Base-by-base conservation (phyloP, 2,329 filamentous ascomycete genomes). In the Hypoxylon sp. region DNA sequence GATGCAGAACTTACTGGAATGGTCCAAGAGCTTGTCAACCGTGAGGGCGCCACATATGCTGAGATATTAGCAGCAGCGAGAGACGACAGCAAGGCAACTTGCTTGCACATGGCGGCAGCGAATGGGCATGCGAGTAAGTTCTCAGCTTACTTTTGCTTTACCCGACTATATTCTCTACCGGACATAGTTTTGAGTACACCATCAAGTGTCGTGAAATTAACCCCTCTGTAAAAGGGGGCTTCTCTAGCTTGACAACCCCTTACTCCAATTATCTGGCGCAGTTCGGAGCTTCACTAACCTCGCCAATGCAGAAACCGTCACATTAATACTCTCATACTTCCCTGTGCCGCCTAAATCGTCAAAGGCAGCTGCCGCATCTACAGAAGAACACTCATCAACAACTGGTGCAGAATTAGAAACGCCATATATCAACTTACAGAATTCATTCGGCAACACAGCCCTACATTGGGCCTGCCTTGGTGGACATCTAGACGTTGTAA, bases 391-490 rank as follows among this genome's bases (percentile, higher is more conserved):
- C 80, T 51, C 79, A 9, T 19, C 55, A 72, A 19, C 72, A 79
- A 64, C 78, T 29, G 67, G 78, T 83, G 67, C 83, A 71, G 17
- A 71, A 79, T 65, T 78, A 39, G 68, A 71, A 22, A 47, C 53
- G 17, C 78, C 84, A 0, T 89, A 91, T 72, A 80, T 94, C 24
- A 91, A 94, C 74, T 83, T 86, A 2, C 85, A 87, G 68, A 99
- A 99, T 77, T 84, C 89, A 68, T 91, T 92, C 50, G 94, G 94
- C 48, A 98, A 98, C 82, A 98, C 95, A 0, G 88, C 94, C 0
- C 84, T 99, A 64, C 96, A 99, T 82, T 98, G 94, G 94, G 95
- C 95, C 0, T 92, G 94, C 0, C 83, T 98, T 61, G 96, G 97
- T 60, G 94, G 94, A 1, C 94, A 98, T 76, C 83, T 98, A 2